Evolutionary conservation across 1,284 basidiomycete genomes (phyloP), one percentile per base, ranked within the genome.

Genomic region (Boletus hoseneyae): DNA sequence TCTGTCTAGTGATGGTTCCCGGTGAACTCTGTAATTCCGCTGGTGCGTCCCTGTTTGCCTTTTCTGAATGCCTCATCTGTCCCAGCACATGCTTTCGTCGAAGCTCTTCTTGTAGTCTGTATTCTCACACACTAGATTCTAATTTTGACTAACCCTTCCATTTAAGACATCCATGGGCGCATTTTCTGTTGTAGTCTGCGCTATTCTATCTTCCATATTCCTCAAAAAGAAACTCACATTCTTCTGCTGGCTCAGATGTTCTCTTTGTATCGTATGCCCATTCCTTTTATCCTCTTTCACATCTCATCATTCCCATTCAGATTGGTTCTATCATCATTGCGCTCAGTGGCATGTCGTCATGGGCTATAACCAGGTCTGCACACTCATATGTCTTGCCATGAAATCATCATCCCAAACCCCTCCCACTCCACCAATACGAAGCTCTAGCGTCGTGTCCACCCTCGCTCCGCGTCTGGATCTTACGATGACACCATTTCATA

Each of bases 151-250:
- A 37, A 58, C 44, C 34, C 27, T 2, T 27, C 23, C 15, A n/a
- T 27, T 3, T 42, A 52, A 92, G 79, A 96, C 93, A n/a, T 95
- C 96, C 2, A 82, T 99, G 60, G 96, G 96, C 40, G 94, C 95
- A 4, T 81, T 99, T 48, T 95, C 93, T 15, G 97, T 99, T 57
- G 95, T 99, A 61, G 80, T 98, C 57, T 96, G 90, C 61, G 96
- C 96, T 33, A 88, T 97, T 25, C 76, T 98, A 18, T 96, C 94
- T 10, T 93, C 93, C 39, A 79, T 97, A 61, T 90, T 98, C 72
- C 84, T 98, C 61, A 87, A 96, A 46, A 97, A 99, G 69, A 89
- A 80, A 56, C 80, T 99, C 46, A 89, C 85, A 30, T 89, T 93
- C 70, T 94, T 94, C 64, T 93, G 93, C 46, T 95, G 92, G 92